Percentiles rank a stretch among this genome's conserved stretches.
These are phyloP conservation scores for Plectranthus barbatus DNA, from an alignment of 257 asterid genomes.

Conservation along the genomic window DNA sequence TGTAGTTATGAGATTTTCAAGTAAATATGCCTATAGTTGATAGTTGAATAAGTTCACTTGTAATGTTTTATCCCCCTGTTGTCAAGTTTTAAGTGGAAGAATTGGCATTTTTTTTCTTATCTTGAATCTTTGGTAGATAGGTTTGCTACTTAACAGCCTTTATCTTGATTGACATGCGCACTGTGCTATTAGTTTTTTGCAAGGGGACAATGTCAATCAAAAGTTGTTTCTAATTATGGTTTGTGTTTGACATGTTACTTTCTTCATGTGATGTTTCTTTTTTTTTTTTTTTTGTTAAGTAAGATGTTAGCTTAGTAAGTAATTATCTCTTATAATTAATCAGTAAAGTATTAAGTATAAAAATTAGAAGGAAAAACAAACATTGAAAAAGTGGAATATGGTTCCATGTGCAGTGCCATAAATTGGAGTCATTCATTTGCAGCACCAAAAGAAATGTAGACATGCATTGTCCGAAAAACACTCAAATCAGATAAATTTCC, in stretches of 20 bases:
- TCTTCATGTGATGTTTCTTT: neutral
- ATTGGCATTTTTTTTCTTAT: neutral
- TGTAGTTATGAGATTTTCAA: slow-evolving; percentile 3
- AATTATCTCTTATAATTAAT: too few relatives aligned
- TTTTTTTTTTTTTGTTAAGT: too few relatives aligned
- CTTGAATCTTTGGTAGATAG: too few relatives aligned
- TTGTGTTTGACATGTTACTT: neutral
- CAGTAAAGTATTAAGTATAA: too few relatives aligned
- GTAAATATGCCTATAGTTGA: neutral
- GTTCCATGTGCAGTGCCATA: neutral
- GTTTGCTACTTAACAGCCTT: neutral
- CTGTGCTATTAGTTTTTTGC: too few relatives aligned
- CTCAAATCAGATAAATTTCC: too few relatives aligned
- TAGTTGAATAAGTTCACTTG: neutral
- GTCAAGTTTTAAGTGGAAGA: neutral
- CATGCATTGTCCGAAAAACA: neutral
- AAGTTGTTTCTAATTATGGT: neutral
- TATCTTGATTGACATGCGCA: too few relatives aligned
- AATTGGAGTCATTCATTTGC: neutral
- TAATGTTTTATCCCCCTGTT: slow-evolving; percentile 4
- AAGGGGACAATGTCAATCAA: neutral
- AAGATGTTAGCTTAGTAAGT: too few relatives aligned
- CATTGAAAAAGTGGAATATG: neutral
- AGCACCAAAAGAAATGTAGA: neutral
- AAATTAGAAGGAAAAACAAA: too few relatives aligned